Evolutionary conservation across 1,284 basidiomycete genomes (phyloP).

Genomic region (Coniferiporia weirii): DNA sequence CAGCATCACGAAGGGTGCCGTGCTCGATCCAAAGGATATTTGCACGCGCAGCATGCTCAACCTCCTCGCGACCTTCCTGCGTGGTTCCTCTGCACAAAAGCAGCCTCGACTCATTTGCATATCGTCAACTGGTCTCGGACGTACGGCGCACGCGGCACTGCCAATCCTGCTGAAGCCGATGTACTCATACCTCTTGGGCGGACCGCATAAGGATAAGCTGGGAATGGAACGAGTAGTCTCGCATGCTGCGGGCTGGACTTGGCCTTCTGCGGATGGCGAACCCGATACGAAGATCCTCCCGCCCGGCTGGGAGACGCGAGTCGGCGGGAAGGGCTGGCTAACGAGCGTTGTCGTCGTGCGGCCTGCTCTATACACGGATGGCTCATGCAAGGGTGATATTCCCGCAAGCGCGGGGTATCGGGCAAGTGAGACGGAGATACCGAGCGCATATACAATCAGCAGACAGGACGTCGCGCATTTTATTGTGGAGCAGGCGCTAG

Average conservation of each 20-base stretch:
- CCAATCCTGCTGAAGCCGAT: constrained; percentile 45
- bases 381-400: constrained; percentile 44
- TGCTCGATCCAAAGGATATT: constrained; percentile 44
- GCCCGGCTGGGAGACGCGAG: constrained; percentile 18
- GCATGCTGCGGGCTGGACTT: constrained; percentile 40
- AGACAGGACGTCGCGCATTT: constrained; percentile 63
- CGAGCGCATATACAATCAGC: constrained; percentile 47
- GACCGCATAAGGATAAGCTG: constrained; percentile 52
- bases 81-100: constrained; percentile 11
- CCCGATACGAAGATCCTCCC: constrained; percentile 20
- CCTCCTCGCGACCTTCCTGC: constrained; percentile 41
- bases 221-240: constrained; percentile 45
- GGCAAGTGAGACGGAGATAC: constrained; percentile 29
- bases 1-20: constrained; percentile 36
- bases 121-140: constrained; percentile 48
- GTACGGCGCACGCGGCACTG: constrained; percentile 37
- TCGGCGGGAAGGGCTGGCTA: constrained; percentile 32
- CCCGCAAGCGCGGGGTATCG: constrained; percentile 23
- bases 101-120: constrained; percentile 48
- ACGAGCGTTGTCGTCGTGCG: constrained; percentile 47
- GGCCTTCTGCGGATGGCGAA: constrained; percentile 29
- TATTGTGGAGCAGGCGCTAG: constrained; percentile 43
- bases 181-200: constrained; percentile 37
- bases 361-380: constrained; percentile 53
- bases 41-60: constrained; percentile 47